Evolutionary conservation across 768 basidiomycete genomes (phyloP), one percentile per base, ranked within the genome.

Genomic region (Nidularia pulvinata): DNA sequence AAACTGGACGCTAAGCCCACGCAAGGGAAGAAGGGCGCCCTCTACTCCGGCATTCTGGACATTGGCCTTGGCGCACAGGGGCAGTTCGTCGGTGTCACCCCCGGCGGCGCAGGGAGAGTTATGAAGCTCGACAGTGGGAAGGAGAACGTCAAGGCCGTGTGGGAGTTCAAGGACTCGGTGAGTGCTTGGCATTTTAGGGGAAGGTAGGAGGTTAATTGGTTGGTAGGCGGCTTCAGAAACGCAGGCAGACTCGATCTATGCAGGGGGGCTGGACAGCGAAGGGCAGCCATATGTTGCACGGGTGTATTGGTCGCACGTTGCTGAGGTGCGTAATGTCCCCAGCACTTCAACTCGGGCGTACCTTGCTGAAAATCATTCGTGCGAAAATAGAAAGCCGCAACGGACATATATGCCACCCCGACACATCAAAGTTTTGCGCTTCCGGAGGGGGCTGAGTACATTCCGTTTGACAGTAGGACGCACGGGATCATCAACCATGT

Each of bases 401-500:
- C 80, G 4, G 81, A 91, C 43, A 65, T 85, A 1, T 82, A 79
- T 46, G 75, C 81, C 2, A 71, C 77, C 35, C 73, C 81, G 48
- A 19, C 19, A 19, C 19, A 19, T 19, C 19, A 19, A 19, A 19
- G 19, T 19, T 70, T 83, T 5, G 71, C 69, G 2, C 72, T 74
- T 22, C 76, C 76, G 16, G 72, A 74, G 53, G 84, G 76, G 33
- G 79, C 79, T 13, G 82, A 81, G 56, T 71, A 74, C 1, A 84
- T 94, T 61, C 72, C 81, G 1, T 93, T 91, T 64, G 81, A 91
- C 55, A 81, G 87, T 6, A 61, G 64, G 7, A 70, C 70, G 14
- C 82, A 94, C 58, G 93, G 93, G 19, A 76, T 83, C 11, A 82
- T 96, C 46, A 69, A 63, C 42, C 84, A 88, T 63, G 92, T 92